These are phyloP conservation scores for Jackrogersella multiformis DNA, from an alignment of 495 filamentous ascomycete species.

Conservation along the genomic window DNA sequence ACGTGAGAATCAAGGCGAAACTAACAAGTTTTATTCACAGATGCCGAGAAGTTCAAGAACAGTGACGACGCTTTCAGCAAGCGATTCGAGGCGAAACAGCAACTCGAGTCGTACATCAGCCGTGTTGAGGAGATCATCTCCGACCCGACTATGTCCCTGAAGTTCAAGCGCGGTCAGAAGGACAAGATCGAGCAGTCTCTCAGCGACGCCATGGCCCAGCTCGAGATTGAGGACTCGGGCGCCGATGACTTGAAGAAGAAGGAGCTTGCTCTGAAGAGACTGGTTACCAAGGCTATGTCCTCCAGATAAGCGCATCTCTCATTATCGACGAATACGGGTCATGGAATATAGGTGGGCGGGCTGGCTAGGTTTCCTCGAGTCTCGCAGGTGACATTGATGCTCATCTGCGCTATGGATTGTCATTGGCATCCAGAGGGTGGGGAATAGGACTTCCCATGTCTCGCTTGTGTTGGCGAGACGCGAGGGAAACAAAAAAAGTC, in stretches of 20 bases:
- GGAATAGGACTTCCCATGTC: conserved; percentile 42
- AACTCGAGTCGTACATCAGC: conserved; percentile 98
- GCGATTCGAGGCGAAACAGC: conserved; percentile 97
- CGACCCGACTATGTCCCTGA: conserved; percentile 93
- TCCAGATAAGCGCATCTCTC: conserved; percentile 70
- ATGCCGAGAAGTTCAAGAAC: conserved; percentile 98
- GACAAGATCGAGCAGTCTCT: conserved; percentile 96
- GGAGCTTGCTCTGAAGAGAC: conserved; percentile 96
- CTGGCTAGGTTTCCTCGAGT: conserved; percentile 40
- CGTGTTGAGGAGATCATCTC: conserved; percentile 98
- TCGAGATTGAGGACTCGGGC: conserved; percentile 69
- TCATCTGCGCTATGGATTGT: conserved; percentile 27
- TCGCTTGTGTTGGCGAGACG: conserved; percentile 36
- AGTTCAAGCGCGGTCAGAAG: conserved; percentile 98
- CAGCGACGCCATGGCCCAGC: conserved; percentile 61
- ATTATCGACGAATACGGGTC: conserved; percentile 43
- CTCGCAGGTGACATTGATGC: conserved; percentile 34
- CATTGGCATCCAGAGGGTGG: conserved; percentile 44
- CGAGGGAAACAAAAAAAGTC: conserved; percentile 45
- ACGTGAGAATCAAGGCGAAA: neutral
- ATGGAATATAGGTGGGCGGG: conserved; percentile 47
- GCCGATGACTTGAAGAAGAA: conserved; percentile 99
- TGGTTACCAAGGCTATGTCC: conserved; percentile 97
- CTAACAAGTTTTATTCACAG: conserved; percentile 54
- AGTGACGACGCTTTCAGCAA: conserved; percentile 99